Evolutionary conservation across 768 basidiomycete genomes (phyloP).

Genomic region (Tricholoma saponaceum): DNA sequence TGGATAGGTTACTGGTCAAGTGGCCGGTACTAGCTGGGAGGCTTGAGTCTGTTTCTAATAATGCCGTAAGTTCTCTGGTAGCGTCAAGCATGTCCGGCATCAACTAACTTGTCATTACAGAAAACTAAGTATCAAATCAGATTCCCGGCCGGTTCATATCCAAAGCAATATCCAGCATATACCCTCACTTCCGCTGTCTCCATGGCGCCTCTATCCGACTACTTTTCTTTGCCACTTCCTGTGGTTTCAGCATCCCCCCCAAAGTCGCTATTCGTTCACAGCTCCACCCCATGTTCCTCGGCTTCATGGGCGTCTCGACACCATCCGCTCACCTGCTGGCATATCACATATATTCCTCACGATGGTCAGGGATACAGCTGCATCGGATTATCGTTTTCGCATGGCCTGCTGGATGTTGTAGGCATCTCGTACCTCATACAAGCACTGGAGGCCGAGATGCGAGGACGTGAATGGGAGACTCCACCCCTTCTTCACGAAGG

Average conservation of each 20-base stretch:
- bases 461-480: slow-evolving; percentile 29
- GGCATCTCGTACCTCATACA: slow-evolving; percentile 33
- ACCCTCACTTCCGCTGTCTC: slow-evolving; percentile 31
- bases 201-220: slow-evolving; percentile 30
- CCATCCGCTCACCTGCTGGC: slow-evolving; percentile 40
- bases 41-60: slow-evolving; percentile 15
- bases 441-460: slow-evolving; percentile 37
- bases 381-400: slow-evolving; percentile 38
- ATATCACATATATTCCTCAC: slow-evolving; percentile 37
- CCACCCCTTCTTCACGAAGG: slow-evolving; percentile 31
- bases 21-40: slow-evolving; percentile 31
- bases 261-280: slow-evolving; percentile 31
- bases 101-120: slow-evolving; percentile 11
- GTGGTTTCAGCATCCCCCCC: slow-evolving; percentile 31
- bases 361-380: slow-evolving; percentile 28
- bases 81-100: slow-evolving; percentile 3
- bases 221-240: slow-evolving; percentile 29
- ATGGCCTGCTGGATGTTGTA: slow-evolving; percentile 39
- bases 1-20: slow-evolving; percentile 27
- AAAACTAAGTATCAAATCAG: slow-evolving; percentile 31
- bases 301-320: slow-evolving; percentile 27
- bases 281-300: slow-evolving; percentile 34
- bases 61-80: slow-evolving; percentile 9
- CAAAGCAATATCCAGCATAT: slow-evolving; percentile 30
- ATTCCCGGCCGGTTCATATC: slow-evolving; percentile 32